These are phyloP conservation scores for Fusarium burgessii DNA, from an alignment of 2,329 filamentous ascomycete species.

Conservation along the genomic window DNA sequence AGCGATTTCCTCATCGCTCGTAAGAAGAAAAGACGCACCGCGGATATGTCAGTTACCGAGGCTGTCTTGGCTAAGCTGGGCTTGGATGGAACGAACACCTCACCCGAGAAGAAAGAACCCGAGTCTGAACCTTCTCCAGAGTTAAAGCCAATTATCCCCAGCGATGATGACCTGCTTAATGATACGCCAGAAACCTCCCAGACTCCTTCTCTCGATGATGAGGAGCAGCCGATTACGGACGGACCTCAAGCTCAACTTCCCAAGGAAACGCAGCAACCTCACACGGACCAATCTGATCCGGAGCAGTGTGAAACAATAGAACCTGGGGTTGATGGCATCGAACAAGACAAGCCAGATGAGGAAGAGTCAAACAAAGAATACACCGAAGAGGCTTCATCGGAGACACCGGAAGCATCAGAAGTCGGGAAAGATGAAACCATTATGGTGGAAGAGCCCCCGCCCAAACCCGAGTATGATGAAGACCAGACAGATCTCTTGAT, in stretches of 20 bases:
- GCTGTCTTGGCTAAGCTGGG: constrained; percentile 72
- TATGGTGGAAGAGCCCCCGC: constrained; percentile 43
- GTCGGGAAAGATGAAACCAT: constrained; percentile 34
- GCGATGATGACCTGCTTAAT: constrained; percentile 68
- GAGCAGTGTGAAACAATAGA: constrained; percentile 1
- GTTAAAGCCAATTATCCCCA: constrained; percentile 59
- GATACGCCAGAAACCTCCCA: constrained; percentile 67
- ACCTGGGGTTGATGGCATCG: background rate
- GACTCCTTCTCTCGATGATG: constrained; percentile 52
- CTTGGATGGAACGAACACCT: constrained; percentile 56
- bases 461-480: constrained; percentile 59
- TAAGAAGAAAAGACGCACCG: constrained; percentile 78
- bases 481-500: constrained; percentile 61
- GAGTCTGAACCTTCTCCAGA: constrained; percentile 53
- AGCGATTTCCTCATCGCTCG: constrained; percentile 83
- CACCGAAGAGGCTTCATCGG: constrained; percentile 31
- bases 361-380: background rate
- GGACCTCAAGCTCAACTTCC: background rate
- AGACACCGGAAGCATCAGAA: constrained; percentile 28
- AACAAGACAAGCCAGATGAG: background rate
- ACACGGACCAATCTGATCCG: constrained; percentile 37
- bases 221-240: constrained; percentile 33
- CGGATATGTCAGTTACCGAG: constrained; percentile 83
- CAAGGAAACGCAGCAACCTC: constrained; percentile 17
- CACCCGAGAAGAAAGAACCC: constrained; percentile 51